phyloP scores from a whole-genome alignment of 305 asterid genomes.

The Nicotiana rustica region DNA sequence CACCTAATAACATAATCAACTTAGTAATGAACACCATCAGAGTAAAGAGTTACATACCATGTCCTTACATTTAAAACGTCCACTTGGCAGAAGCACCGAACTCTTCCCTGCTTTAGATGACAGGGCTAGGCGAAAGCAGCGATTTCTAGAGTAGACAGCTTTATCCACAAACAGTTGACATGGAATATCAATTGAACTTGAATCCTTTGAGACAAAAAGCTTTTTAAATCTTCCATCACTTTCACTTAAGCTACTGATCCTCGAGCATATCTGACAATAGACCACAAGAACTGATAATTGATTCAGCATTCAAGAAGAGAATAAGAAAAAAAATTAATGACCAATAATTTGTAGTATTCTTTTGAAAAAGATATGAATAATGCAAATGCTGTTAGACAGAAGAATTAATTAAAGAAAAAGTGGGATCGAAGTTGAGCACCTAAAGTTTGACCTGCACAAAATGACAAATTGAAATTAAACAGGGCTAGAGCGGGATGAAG shows the following conservation, averaged over 20 bases:
- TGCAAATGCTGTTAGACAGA: conserved; percentile 18
- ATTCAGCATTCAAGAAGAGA: conserved; percentile 14
- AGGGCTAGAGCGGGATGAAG: conserved; percentile 18
- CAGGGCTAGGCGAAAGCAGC: conserved; percentile 89
- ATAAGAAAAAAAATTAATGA: neutral
- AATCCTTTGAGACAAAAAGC: conserved; percentile 72
- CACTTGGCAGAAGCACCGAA: conserved; percentile 83
- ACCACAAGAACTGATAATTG: conserved; percentile 32
- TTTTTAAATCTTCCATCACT: conserved; percentile 63
- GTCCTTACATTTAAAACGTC: conserved; percentile 87
- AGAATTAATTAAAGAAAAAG: conserved; percentile 16
- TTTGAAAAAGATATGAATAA: neutral
- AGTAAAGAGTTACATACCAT: conserved; percentile 63
- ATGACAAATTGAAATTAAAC: conserved; percentile 16
- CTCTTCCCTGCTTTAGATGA: conserved; percentile 95
- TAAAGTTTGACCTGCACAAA: conserved; percentile 11
- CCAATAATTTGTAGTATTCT: conserved; percentile 7
- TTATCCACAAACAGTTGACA: conserved; percentile 80
- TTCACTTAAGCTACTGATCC: conserved; percentile 65
- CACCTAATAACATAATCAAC: conserved; percentile 29
- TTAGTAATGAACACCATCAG: conserved; percentile 26
- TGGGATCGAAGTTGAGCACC: neutral
- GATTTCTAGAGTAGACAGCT: conserved; percentile 95
- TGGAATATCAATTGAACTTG: conserved; percentile 56
- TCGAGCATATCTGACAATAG: conserved; percentile 75